Base-by-base conservation (phyloP, 495 filamentous ascomycete species). In the Parachaetomium inaequale region DNA sequence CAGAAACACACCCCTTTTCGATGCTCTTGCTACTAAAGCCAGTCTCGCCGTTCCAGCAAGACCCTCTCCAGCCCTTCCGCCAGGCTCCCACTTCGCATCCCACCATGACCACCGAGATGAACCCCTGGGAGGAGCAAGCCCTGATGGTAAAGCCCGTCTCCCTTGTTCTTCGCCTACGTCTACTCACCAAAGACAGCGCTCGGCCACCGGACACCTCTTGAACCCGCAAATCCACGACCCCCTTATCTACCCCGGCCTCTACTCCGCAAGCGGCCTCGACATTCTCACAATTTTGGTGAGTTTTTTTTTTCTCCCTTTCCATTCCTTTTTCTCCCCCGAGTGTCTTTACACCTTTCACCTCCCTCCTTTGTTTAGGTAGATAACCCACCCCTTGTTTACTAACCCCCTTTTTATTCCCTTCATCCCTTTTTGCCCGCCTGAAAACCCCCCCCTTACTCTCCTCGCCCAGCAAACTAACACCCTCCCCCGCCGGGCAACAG, bases 261-360 rank as follows among this genome's bases (percentile, higher is more conserved):
- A 83, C 58, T 68, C 75, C 2, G 70, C 75, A 7, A 79, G 74
- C 45, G 75, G 75, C 11, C 71, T 78, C 42, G 77, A 84, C 50
- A 73, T 82, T 17, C 73, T 84, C 72, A 66, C 53, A 29, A 78
- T 82, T 53, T 67, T 84, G 61, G 81, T 82, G 38, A 55, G 75
- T 66, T 26, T 47, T 17, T 46, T 34, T 12, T 25, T 6, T 36
- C 11, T 3, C 21, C 12, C 28, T 15, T 19, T 1, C 4, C 1
- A 32, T 34, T 34, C 17, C 6, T 12, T 21, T 52, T 21, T 10
- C 29, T 14, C 28, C 4, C 14, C 10, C 28, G 2, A 19, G 4
- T 28, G 34, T 52, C 50, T 8, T 19, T 3, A 12, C n/a, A 14
- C 28, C 17, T 49, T 15, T 29, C 12, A 21, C 12, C 28, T 49